Conservation (phyloP, 2,329 filamentous ascomycete species). For the Pseudogymnoascus sp. region DNA sequence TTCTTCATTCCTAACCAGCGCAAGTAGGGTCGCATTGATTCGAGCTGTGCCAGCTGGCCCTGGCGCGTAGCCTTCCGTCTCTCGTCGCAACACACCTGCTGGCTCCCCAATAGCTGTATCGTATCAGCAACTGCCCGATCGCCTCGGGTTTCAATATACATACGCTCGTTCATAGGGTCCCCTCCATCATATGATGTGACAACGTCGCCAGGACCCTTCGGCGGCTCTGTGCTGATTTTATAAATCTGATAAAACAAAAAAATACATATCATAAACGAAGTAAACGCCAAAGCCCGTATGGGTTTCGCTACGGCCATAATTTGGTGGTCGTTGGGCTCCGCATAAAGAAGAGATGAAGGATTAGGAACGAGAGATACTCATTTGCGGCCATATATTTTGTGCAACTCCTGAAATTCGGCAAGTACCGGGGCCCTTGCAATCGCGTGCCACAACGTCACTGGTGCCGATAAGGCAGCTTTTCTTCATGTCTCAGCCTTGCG, state of each 20-base stretch:
- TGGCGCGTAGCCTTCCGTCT: constrained; percentile 68
- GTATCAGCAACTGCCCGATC: constrained; percentile 1
- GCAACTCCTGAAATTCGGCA: constrained; percentile 10
- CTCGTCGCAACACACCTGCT: constrained; percentile 64
- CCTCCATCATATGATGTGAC: constrained; percentile 54
- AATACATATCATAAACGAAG: constrained; percentile 64
- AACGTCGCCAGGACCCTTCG: constrained; percentile 35
- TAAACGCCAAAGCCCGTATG: constrained; percentile 68
- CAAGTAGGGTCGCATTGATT: constrained; percentile 87
- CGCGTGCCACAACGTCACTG: constrained; percentile 8
- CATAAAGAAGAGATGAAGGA: not conserved
- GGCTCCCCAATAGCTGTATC: constrained; percentile 72
- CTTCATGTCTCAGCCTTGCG: not conserved
- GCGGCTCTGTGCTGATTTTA: constrained; percentile 42
- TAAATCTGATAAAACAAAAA: constrained; percentile 74
- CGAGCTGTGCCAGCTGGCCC: constrained; percentile 69
- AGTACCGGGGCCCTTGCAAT: constrained; percentile 9
- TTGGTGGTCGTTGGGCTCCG: constrained; percentile 24
- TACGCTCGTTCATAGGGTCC: constrained; percentile 85
- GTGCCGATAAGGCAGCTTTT: constrained; percentile 8
- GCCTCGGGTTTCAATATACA: constrained; percentile 30
- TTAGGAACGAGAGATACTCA: not conserved
- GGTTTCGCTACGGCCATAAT: constrained; percentile 80
- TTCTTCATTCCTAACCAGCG: constrained; percentile 88
- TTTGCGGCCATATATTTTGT: constrained; percentile 3